A percentile compares a stretch with the other conserved stretches of the same genome.
Conservation (phyloP, 2,329 filamentous ascomycete species). For the Fusarium illudens region DNA sequence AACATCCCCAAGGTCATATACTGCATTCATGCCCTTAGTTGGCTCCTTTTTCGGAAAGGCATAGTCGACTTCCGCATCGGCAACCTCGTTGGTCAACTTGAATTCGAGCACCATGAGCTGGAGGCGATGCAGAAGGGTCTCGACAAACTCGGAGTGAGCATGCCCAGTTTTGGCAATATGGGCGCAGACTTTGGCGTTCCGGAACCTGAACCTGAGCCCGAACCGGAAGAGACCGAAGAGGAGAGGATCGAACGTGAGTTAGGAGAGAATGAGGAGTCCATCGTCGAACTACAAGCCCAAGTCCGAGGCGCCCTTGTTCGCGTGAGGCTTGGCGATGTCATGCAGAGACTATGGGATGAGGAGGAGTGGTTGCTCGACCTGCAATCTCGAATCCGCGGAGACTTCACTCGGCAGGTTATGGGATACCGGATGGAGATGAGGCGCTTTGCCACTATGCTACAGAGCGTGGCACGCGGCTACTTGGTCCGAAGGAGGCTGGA, state of each 20-base stretch:
- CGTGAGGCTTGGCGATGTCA: conserved; percentile 78
- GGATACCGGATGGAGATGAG: conserved; percentile 86
- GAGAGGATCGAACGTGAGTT: conserved; percentile 86
- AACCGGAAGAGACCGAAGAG: conserved; percentile 88
- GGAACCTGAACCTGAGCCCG: conserved; percentile 78
- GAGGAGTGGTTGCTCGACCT: conserved; percentile 82
- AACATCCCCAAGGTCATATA: conserved; percentile 99
- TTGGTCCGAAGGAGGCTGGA: conserved; percentile 71
- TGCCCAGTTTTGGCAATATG: conserved; percentile 99
- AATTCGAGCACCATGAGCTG: conserved; percentile 97
- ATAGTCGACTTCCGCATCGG: conserved; percentile 96
- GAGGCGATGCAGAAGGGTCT: conserved; percentile 97
- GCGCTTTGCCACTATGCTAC: conserved; percentile 79
- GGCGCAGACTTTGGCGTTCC: conserved; percentile 88
- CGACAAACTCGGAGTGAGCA: conserved; percentile 91
- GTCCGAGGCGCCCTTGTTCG: conserved; percentile 82
- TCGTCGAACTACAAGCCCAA: conserved; percentile 87
- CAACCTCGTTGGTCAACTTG: conserved; percentile 93
- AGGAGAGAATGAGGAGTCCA: conserved; percentile 73
- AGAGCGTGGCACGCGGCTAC: conserved; percentile 80
- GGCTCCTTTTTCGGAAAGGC: conserved; percentile 94
- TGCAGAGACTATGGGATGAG: conserved; percentile 89
- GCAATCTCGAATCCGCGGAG: conserved; percentile 86
- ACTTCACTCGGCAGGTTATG: conserved; percentile 84
- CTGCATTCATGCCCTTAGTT: conserved; percentile 96